These are phyloP conservation scores for Xylariaceae sp. DNA, from an alignment of 2,329 filamentous ascomycete genomes.

Conservation along the genomic window DNA sequence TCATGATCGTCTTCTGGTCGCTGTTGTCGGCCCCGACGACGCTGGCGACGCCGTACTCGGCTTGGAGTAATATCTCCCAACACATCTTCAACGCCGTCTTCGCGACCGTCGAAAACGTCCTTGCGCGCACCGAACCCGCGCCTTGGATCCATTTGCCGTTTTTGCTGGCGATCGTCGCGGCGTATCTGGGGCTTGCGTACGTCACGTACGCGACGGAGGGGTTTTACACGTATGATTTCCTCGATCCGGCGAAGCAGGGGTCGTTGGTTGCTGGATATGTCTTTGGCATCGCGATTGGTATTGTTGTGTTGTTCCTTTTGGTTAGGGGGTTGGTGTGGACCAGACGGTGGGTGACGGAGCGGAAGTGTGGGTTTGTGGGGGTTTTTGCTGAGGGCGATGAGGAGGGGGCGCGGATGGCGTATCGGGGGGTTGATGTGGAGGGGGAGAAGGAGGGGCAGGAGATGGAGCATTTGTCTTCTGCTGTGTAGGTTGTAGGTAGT, in stretches of 20 bases:
- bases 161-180: conserved; percentile 62
- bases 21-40: conserved; percentile 62
- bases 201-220: conserved; percentile 63
- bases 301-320: conserved; percentile 40
- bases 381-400: conserved; percentile 20
- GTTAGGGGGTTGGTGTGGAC: conserved; percentile 39
- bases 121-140: conserved; percentile 57
- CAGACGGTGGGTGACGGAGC: conserved; percentile 36
- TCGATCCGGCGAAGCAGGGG: conserved; percentile 54
- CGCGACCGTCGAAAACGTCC: conserved; percentile 67
- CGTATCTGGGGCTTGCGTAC: conserved; percentile 71
- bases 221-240: conserved; percentile 73
- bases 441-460: conserved; percentile 1
- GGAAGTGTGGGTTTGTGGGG: conserved; percentile 24
- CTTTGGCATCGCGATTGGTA: conserved; percentile 44
- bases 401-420: neutral
- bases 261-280: conserved; percentile 57
- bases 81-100: conserved; percentile 71
- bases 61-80: conserved; percentile 64
- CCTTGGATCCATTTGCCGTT: conserved; percentile 61
- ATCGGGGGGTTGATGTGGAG: neutral
- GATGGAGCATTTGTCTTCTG: neutral
- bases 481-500: neutral
- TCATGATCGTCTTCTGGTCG: conserved; percentile 67
- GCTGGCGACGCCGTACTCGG: conserved; percentile 45